These are phyloP conservation scores for Asterophora lycoperdoides DNA, from an alignment of 768 basidiomycete genomes.

Conservation along the genomic window DNA sequence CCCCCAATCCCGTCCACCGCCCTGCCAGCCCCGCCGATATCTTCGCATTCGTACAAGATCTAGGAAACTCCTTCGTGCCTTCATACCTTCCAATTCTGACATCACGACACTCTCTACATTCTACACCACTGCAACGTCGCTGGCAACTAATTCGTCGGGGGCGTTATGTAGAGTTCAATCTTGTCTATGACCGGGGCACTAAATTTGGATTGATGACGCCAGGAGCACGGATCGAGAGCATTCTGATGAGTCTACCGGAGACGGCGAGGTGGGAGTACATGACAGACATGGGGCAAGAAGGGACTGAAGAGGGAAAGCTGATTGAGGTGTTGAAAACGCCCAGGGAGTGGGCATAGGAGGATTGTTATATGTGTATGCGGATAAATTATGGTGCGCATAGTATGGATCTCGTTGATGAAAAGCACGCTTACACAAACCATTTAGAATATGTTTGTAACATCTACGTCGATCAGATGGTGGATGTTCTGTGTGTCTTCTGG, in stretches of 20 bases:
- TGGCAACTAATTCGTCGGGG: constrained; percentile 94
- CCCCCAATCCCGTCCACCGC: constrained; percentile 31
- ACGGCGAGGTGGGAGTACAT: constrained; percentile 90
- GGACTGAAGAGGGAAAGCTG: constrained; percentile 63
- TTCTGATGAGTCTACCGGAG: constrained; percentile 86
- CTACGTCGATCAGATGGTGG: too few species aligned
- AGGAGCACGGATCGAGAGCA: constrained; percentile 84
- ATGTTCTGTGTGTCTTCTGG: too few species aligned
- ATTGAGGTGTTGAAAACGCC: constrained; percentile 59
- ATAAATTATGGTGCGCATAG: background rate
- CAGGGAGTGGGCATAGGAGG: constrained; percentile 51
- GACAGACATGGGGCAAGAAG: constrained; percentile 64
- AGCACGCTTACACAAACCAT: too few species aligned
- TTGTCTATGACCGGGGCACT: constrained; percentile 83
- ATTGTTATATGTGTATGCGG: background rate
- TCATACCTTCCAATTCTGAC: constrained; percentile 87
- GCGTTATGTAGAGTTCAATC: constrained; percentile 93
- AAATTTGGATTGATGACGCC: constrained; percentile 85
- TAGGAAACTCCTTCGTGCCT: constrained; percentile 81
- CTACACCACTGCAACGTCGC: constrained; percentile 64
- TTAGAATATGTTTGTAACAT: too few species aligned
- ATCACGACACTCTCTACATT: constrained; percentile 49
- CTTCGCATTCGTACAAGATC: constrained; percentile 67
- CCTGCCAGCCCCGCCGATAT: constrained; percentile 63
- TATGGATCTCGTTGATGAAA: too few species aligned